Evolutionary conservation across 2,329 filamentous ascomycete genomes (phyloP), one percentile per base, ranked within the genome.

Genomic region (Bipolaris sorokiniana): DNA sequence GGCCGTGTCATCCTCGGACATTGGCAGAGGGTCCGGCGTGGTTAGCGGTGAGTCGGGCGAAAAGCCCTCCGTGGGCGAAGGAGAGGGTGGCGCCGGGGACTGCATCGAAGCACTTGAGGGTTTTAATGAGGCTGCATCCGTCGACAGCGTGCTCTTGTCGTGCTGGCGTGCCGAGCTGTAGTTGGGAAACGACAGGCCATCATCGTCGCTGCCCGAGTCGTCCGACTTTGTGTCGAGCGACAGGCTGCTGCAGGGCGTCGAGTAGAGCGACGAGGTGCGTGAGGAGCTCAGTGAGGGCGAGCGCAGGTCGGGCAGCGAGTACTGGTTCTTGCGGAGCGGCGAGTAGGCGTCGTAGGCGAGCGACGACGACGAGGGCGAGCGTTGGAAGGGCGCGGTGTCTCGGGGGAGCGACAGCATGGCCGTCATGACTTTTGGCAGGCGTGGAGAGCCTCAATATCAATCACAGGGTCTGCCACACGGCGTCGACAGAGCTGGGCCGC

Each of bases 1-100:
- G 10, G 89, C 89, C 9, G 88, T 90, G 75, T 97, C 92, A 67
- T 97, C 92, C 64, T 90, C 89, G 7, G 90, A 89, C 31, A 87
- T 62, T 45, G 60, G 68, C 7, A 71, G 57, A 7, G 84, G 85
- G 56, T 85, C 85, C 5, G 88, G 85, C 36, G 83, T 80, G 11
- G 84, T 83, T n/a, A 82, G 77, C 3, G 77, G 78, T 7, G 86
- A 65, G 38, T 69, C 63, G n/a, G 62, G 56, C n/a, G 64, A 66
- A 15, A 63, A 45, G 3, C 56, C 84, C 38, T 85, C 83, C 28
- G 84, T 83, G n/a, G 80, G 81, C 4, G 85, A 86, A n/a, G 71
- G 65, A 3, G 80, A 73, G 0, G 79, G 79, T 57, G 82, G 82
- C 1, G 83, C 34, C 33, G 49, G 28, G 3, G 51, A 83, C 60